Evolutionary conservation across 768 basidiomycete species (phyloP).

Genomic region (Suillus hirtellus): DNA sequence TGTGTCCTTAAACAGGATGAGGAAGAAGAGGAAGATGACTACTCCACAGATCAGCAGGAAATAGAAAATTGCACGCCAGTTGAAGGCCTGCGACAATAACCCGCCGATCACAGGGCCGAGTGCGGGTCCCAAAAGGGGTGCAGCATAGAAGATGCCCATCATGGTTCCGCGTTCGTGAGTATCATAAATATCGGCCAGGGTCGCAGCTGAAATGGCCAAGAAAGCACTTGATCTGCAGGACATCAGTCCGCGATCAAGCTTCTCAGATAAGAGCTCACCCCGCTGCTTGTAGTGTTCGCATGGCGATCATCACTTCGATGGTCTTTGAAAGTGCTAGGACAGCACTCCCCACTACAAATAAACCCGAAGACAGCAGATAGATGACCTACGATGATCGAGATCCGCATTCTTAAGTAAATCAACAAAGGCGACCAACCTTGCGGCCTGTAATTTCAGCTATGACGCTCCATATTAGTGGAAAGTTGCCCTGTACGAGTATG

Average conservation of each 20-base stretch:
- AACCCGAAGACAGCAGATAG: conserved; percentile 50
- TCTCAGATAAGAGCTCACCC: conserved; percentile 44
- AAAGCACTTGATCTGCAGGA: conserved; percentile 59
- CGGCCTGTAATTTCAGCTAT: conserved; percentile 76
- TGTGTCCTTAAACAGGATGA: conserved; percentile 76
- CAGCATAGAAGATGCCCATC: conserved; percentile 81
- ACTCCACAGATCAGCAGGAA: conserved; percentile 70
- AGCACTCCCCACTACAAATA: conserved; percentile 57
- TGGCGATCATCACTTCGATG: conserved; percentile 60
- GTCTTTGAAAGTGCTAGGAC: conserved; percentile 56
- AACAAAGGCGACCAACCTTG: conserved; percentile 44
- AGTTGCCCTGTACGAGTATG: conserved; percentile 66
- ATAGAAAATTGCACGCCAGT: conserved; percentile 85
- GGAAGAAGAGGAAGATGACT: conserved; percentile 52
- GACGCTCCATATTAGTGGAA: conserved; percentile 69
- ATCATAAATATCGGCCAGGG: conserved; percentile 78
- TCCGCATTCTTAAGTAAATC: neutral
- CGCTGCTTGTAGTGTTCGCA: conserved; percentile 66
- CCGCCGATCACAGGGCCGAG: conserved; percentile 76
- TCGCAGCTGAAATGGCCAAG: conserved; percentile 72
- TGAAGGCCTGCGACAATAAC: conserved; percentile 59
- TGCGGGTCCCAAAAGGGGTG: conserved; percentile 76
- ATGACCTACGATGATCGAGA: conserved; percentile 41
- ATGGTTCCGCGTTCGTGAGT: conserved; percentile 71
- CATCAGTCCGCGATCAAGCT: conserved; percentile 12